Base-by-base conservation (phyloP, 164 flowering plant genomes). In the Sedum album region DNA sequence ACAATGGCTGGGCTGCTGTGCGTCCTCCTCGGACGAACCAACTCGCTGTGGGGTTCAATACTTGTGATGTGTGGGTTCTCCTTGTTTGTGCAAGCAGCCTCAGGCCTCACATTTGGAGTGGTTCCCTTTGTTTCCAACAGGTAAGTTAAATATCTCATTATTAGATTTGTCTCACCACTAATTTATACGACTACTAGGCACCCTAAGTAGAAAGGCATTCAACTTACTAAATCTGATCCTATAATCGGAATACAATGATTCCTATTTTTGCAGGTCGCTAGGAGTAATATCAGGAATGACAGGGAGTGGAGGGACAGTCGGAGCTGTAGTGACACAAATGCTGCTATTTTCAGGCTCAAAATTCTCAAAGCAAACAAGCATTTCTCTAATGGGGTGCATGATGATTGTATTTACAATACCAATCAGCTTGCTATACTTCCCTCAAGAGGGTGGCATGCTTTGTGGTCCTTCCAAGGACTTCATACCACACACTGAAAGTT, bases 221-320 rank as follows among this genome's bases (percentile, higher is more conserved):
- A n/a, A n/a, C n/a, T n/a, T n/a, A n/a, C n/a, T n/a, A n/a, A n/a
- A n/a, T n/a, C n/a, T n/a, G n/a, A n/a, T n/a, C n/a, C n/a, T n/a
- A n/a, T n/a, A n/a, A n/a, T n/a, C n/a, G n/a, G n/a, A n/a, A n/a
- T n/a, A n/a, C n/a, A n/a, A n/a, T n/a, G n/a, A n/a, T n/a, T n/a
- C n/a, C 28, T 55, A 2, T 66, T 20, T 14, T 60, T 75, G 76
- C 81, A 87, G 91, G 78, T 83, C 87, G 28, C 73, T 83, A 15
- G 91, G 91, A 57, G 87, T 85, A 53, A 78, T 87, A 39, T 73
- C 89, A 55, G 91, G 91, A 57, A 85, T 87, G 86, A 83, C 91
- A 25, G 91, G 89, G 38, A 81, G 87, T 71, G 91, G 91, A 5
- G 91, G 88, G 20, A 78, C 85, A 0, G 33, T 87, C n/a, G 89